A percentile compares a stretch with the other conserved stretches of the same genome.
These are phyloP conservation scores for Zostera marina DNA, from an alignment of 116 monocot species.

Conservation along the genomic window DNA sequence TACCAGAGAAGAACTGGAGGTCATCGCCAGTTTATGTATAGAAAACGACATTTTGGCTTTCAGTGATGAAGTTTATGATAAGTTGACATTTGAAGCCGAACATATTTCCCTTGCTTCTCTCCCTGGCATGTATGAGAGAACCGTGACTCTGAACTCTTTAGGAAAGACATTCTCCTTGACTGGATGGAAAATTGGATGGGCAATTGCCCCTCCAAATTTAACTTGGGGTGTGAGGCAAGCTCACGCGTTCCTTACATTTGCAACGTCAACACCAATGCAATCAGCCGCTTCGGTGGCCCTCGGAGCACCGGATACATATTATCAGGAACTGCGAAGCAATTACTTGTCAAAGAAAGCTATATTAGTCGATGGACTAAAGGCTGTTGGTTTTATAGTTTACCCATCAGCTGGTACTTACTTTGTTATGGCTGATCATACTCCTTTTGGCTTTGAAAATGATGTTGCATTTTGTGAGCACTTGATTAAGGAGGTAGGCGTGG, in stretches of 20 bases:
- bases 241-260: constrained; percentile 82
- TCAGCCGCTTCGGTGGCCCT: constrained; percentile 69
- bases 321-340: constrained; percentile 61
- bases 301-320: constrained; percentile 56
- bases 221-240: constrained; percentile 93
- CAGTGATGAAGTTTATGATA: constrained; percentile 94
- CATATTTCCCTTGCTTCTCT: constrained; percentile 79
- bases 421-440: constrained; percentile 85
- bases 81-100: constrained; percentile 67
- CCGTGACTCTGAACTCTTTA: constrained; percentile 95
- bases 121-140: constrained; percentile 75
- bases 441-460: constrained; percentile 88
- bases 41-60: constrained; percentile 76
- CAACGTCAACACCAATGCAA: constrained; percentile 94
- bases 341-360: constrained; percentile 70
- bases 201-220: constrained; percentile 56
- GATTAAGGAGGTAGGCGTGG: constrained; percentile 85
- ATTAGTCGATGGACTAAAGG: constrained; percentile 71
- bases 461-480: constrained; percentile 81
- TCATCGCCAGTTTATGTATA: constrained; percentile 64
- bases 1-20: constrained; percentile 57
- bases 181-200: constrained; percentile 99
- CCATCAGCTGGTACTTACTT: constrained; percentile 92
- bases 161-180: constrained; percentile 97
- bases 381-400: constrained; percentile 66